A percentile compares a stretch with the other conserved stretches of the same genome.
Conservation (phyloP, 1,284 basidiomycete species). For the Irpex rosettiformis region DNA sequence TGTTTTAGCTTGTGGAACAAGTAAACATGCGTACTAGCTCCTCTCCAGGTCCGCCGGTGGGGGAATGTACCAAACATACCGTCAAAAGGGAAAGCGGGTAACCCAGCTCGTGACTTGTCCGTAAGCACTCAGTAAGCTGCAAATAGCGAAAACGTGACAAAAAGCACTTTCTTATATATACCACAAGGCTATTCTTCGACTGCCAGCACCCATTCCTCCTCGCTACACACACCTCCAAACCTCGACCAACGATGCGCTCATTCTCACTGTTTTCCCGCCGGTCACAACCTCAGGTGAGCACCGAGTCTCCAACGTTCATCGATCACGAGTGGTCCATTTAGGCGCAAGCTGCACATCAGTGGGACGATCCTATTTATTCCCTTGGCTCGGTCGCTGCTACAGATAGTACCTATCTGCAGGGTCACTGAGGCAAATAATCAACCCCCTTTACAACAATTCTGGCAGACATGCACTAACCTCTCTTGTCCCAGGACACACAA, state of each 20-base stretch:
- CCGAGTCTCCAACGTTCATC: neutral
- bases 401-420: too few species aligned
- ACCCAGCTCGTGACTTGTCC: neutral
- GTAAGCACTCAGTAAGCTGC: neutral
- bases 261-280: conserved; percentile 7
- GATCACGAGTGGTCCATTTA: neutral
- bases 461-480: too few species aligned
- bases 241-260: neutral
- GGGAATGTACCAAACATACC: neutral
- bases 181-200: neutral
- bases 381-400: neutral
- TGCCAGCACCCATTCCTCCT: neutral
- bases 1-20: neutral
- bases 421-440: too few species aligned
- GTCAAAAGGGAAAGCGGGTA: neutral
- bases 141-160: neutral
- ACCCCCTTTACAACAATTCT: too few species aligned
- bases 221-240: neutral
- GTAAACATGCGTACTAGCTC: neutral
- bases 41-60: neutral
- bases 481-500: conserved; percentile 3
- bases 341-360: neutral
- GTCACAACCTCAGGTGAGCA: neutral
- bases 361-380: neutral
- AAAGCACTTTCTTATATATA: neutral